These are phyloP conservation scores for Trametes sanguinea DNA, from an alignment of 768 basidiomycete genomes.

Conservation along the genomic window DNA sequence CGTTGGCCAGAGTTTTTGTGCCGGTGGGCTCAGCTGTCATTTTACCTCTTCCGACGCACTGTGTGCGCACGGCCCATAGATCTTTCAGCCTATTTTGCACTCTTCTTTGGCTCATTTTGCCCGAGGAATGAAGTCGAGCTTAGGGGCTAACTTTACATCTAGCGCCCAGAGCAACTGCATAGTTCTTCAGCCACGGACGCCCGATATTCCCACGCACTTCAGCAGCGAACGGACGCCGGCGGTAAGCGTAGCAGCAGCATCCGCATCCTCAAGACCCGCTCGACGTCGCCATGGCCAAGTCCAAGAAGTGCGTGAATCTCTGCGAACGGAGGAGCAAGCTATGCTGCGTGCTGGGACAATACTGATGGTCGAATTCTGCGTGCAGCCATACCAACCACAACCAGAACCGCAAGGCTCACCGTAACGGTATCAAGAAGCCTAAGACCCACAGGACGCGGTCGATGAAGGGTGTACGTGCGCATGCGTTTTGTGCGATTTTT, in stretches of 20 bases:
- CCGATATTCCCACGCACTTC: constrained; percentile 13
- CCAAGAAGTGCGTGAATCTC: constrained; percentile 80
- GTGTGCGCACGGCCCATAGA: too few relatives aligned
- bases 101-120: too few relatives aligned
- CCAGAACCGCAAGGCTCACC: constrained; percentile 95
- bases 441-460: constrained; percentile 73
- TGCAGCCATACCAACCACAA: constrained; percentile 91
- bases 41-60: too few relatives aligned
- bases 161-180: constrained; percentile 23
- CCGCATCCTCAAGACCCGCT: constrained; percentile 26
- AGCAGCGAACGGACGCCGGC: constrained; percentile 5
- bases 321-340: neutral
- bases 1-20: constrained; percentile 3
- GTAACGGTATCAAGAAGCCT: constrained; percentile 94
- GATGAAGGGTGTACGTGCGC: constrained; percentile 86
- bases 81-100: too few relatives aligned
- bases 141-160: too few relatives aligned
- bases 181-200: constrained; percentile 33
- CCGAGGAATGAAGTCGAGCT: too few relatives aligned
- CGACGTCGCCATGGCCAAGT: constrained; percentile 82
- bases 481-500: neutral
- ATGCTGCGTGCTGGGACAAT: neutral
- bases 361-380: constrained; percentile 7
- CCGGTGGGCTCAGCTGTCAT: neutral
- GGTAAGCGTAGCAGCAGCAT: neutral